Base-by-base conservation (phyloP, 441 rosid genomes). In the Erodium trifolium region DNA sequence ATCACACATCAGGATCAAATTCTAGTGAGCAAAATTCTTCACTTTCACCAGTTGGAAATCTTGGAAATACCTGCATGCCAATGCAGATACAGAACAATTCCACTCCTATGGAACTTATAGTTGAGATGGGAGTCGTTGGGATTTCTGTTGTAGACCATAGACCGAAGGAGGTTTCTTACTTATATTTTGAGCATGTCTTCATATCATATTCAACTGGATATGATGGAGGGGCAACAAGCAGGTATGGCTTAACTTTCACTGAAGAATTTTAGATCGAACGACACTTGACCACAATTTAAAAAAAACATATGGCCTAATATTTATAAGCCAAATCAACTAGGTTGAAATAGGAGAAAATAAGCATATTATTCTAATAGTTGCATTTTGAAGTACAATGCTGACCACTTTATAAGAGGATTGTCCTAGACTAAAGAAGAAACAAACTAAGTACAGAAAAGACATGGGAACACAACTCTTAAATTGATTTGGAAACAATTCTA, bases 171-270 rank as follows among this genome's bases (percentile, higher is more conserved):
- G 81, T 91, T 67, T 84, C 84, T 64, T 92, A 95, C 75, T 47
- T 92, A 70, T 89, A 86, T 77, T 77, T 92, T 72, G 97, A 95
- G 76, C 86, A 89, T 78, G 89, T 92, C 27, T 92, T 84, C 66
- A 65, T 91, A 34, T 89, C 98, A 45, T 95, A 91, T 80, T 90
- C 96, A 29, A 90, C 88, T 70, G 97, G 99, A 69, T 92, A 89
- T 78, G 98, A 90, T 78, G 87, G 86, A 76, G 99, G 99, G 74
- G 78, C 85, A 70, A 89, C 98, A 63, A 90, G 98, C 93, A 92
- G 99, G 99, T 92, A 59, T 59, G 31, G 17, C 4, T 19, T 18
- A 17, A 8, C 10, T 57, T 17, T 5, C 63, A 16, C 9, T 59
- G 8, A 37, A 37, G 41, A 37, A 37, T 37, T 37, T 37, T 37